phyloP scores from a whole-genome alignment of 2,329 filamentous ascomycete species.

The Diaporthe citri region DNA sequence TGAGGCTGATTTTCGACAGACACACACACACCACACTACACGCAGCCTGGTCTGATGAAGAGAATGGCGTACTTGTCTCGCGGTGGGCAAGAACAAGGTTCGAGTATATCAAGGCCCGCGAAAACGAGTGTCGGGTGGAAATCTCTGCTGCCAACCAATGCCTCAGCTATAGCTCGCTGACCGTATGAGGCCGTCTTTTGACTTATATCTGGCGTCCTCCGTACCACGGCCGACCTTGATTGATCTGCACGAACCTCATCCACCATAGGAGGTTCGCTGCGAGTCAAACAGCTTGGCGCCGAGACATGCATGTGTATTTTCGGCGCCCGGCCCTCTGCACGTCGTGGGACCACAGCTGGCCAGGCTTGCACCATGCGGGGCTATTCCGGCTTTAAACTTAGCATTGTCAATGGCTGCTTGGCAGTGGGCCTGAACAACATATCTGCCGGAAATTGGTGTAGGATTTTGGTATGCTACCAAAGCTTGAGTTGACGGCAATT shows the following conservation, averaged over 20 bases:
- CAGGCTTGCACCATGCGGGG: constrained; percentile 11
- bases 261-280: neutral
- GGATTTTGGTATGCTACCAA: neutral
- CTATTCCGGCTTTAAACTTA: neutral
- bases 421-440: constrained; percentile 2
- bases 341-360: neutral
- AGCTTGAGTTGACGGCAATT: neutral
- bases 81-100: constrained; percentile 2
- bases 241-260: constrained; percentile 17
- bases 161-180: neutral
- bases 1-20: neutral
- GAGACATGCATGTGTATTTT: constrained; percentile 1
- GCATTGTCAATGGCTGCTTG: neutral
- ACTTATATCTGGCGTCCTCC: neutral
- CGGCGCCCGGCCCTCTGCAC: neutral
- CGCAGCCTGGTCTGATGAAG: neutral
- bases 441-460: constrained; percentile 9
- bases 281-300: constrained; percentile 29
- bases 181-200: neutral
- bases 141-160: neutral
- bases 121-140: neutral
- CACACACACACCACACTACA: neutral
- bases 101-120: neutral
- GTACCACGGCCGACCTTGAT: neutral
- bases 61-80: constrained; percentile 3